These are phyloP conservation scores for Pseudogymnoascus sp. DNA, from an alignment of 2,329 filamentous ascomycete species.

Conservation along the genomic window DNA sequence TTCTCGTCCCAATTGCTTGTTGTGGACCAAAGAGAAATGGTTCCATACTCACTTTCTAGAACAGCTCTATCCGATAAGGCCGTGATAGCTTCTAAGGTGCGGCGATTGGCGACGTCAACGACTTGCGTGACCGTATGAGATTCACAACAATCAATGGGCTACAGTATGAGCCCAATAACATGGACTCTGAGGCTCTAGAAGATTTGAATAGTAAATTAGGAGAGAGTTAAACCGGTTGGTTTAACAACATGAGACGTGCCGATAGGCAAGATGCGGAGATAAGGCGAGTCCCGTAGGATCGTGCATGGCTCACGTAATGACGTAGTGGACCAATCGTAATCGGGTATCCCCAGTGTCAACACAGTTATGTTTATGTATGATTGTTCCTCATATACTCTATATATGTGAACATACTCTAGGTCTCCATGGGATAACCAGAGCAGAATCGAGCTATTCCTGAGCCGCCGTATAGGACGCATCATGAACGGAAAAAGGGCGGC, in stretches of 20 bases:
- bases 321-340: not conserved
- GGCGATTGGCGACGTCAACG: not conserved
- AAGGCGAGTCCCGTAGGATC: not conserved
- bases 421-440: not conserved
- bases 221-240: not conserved
- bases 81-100: not conserved
- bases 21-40: not conserved
- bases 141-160: not conserved
- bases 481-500: not conserved
- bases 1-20: not conserved
- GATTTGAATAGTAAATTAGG: not conserved
- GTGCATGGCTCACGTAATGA: not conserved
- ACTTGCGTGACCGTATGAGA: not conserved
- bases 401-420: not conserved
- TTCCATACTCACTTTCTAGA: not conserved
- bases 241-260: not conserved
- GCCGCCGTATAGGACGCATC: not conserved
- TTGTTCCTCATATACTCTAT: not conserved
- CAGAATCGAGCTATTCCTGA: not conserved
- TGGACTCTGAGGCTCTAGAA: not conserved
- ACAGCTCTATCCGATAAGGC: not conserved
- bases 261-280: not conserved
- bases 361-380: not conserved
- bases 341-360: not conserved
- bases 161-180: not conserved